phyloP scores from a whole-genome alignment of 495 filamentous ascomycete genomes.

The Penicillium atrosanguineum region DNA sequence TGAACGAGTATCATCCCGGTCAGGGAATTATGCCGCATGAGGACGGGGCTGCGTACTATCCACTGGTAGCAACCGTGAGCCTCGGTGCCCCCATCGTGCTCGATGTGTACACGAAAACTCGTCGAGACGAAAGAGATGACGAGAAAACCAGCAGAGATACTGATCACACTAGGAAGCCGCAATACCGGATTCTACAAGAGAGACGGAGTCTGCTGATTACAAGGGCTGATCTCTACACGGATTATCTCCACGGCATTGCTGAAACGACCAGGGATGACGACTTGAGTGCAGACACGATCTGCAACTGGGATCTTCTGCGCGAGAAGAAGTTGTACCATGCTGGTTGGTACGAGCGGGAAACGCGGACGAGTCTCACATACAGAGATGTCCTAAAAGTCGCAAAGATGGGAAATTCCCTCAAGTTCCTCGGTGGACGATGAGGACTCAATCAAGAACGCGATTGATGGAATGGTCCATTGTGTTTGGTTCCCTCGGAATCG shows the following conservation, averaged over 20 bases:
- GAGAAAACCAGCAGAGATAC: slow-evolving; percentile 19
- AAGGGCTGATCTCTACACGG: slow-evolving; percentile 62
- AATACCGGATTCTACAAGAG: slow-evolving; percentile 80
- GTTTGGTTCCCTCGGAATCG: neutral
- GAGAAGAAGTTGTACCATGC: slow-evolving; percentile 52
- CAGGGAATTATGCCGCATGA: slow-evolving; percentile 97
- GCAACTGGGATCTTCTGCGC: slow-evolving; percentile 80
- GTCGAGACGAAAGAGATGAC: slow-evolving; percentile 13
- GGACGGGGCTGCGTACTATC: slow-evolving; percentile 83
- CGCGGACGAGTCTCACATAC: slow-evolving; percentile 84
- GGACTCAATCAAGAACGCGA: neutral
- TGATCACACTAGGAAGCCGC: slow-evolving; percentile 25
- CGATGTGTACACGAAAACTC: slow-evolving; percentile 68
- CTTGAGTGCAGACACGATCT: slow-evolving; percentile 60
- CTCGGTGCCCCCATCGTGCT: slow-evolving; percentile 74
- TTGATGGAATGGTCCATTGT: neutral
- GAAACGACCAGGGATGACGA: slow-evolving; percentile 58
- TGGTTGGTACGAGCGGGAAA: slow-evolving; percentile 61
- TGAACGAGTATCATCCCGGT: slow-evolving; percentile 87
- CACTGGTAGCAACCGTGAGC: slow-evolving; percentile 86
- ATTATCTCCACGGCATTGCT: slow-evolving; percentile 75
- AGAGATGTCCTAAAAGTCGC: slow-evolving; percentile 88
- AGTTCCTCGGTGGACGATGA: slow-evolving; percentile 50
- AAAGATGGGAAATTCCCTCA: slow-evolving; percentile 66
- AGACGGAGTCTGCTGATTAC: slow-evolving; percentile 79